These are phyloP conservation scores for Globisporangium cederbergense DNA, from an alignment of 352 stramenopile genomes.

Conservation along the genomic window DNA sequence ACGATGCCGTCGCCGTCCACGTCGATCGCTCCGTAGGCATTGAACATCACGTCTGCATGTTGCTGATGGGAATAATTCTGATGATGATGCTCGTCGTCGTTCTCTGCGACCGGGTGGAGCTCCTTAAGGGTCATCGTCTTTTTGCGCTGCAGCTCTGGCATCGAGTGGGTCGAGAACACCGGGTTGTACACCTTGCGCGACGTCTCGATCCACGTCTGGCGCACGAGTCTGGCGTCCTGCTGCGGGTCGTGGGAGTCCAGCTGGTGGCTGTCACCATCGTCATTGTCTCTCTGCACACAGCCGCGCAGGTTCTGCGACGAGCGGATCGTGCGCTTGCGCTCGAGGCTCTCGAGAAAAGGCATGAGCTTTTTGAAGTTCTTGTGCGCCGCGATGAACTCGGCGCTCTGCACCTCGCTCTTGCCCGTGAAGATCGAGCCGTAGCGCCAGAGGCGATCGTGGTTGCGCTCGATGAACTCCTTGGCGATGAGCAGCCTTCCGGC, in stretches of 20 bases:
- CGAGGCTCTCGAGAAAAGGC: conserved; percentile 52
- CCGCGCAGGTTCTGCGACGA: conserved; percentile 50
- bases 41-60: conserved; percentile 27
- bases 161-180: conserved; percentile 37
- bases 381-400: conserved; percentile 58
- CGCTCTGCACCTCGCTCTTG: conserved; percentile 54
- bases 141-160: conserved; percentile 47
- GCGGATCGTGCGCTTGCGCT: conserved; percentile 54
- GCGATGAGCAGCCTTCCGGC: conserved; percentile 56
- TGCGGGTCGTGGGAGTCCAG: conserved; percentile 2
- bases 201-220: conserved; percentile 63
- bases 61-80: not conserved
- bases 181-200: conserved; percentile 44
- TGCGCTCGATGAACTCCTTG: conserved; percentile 68
- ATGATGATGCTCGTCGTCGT: not conserved
- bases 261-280: not conserved
- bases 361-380: conserved; percentile 68
- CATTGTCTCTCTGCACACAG: conserved; percentile 20
- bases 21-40: conserved; percentile 52
- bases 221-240: conserved; percentile 11
- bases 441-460: conserved; percentile 59
- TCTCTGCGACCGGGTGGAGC: conserved; percentile 4
- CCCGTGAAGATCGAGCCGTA: conserved; percentile 64
- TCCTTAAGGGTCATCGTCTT: conserved; percentile 24
- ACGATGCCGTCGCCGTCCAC: conserved; percentile 61